Evolutionary conservation across 768 basidiomycete genomes (phyloP), one percentile per base, ranked within the genome.

Genomic region (Suillus plorans): DNA sequence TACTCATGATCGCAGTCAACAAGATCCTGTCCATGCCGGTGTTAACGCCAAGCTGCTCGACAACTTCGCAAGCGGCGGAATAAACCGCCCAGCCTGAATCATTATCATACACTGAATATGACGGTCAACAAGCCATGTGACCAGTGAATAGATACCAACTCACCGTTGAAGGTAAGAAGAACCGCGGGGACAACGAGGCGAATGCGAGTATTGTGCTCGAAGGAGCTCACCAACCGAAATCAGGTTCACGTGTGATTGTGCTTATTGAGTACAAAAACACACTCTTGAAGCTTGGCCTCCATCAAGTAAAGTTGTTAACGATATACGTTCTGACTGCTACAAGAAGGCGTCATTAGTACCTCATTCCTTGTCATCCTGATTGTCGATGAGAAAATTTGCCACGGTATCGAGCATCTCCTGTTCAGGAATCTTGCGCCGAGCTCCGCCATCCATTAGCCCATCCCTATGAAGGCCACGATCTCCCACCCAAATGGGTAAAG

Each of bases 381-480:
- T 39, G 9, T 79, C 78, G 5, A 83, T 66, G 44, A 84, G 71
- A 66, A 80, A 84, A 41, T 77, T 76, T 28, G 69, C 68, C 5
- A 85, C 78, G 42, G 73, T 65, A 25, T 70, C 69, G 69, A 77
- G 79, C 77, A 82, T 82, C 56, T 78, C 78, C 14, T 66, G 63
- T 61, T 72, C 68, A 20, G 41, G 25, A 59, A 39, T 71, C 73
- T 67, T 78, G 71, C 61, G 70, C 77, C 78, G 41, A 78, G 59
- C 63, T 81, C 81, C 25, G 64, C 58, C 22, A 25, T 49, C 67
- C 37, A 56, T 61, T 20, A 20, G 58, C 42, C 39, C 57, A 39
- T 58, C 25, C 25, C 28, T 39, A 12, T 20, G 12, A 31, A 59
- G 58, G 57, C 16, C 39, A 41, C 25, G 10, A 41, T 59, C 49